These are phyloP conservation scores for Ettlia oleoabundans DNA, from an alignment of 139 green algal genomes.

Conservation along the genomic window DNA sequence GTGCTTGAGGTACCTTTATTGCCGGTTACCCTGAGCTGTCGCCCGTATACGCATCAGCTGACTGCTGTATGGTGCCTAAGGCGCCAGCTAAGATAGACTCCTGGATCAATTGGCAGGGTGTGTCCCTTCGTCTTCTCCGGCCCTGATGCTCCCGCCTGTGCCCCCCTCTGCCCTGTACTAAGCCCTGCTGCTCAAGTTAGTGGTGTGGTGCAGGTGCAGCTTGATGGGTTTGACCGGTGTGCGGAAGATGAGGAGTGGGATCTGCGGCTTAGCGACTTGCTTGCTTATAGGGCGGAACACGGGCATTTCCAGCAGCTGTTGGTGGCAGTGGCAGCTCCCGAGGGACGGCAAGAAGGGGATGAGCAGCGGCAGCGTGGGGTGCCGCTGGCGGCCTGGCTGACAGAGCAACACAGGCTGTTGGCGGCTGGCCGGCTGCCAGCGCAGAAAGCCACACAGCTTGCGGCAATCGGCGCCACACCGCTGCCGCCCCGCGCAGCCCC, in stretches of 20 bases:
- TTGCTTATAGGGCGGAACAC: conserved; percentile 40
- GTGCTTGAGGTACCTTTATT: no score
- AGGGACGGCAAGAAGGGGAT: not conserved
- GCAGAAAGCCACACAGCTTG: conserved; percentile 37
- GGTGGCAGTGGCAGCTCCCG: not conserved
- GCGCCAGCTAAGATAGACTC: no score
- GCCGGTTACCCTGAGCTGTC: no score
- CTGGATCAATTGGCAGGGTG: no score
- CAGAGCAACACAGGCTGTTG: conserved; percentile 7
- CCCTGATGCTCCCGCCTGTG: no score
- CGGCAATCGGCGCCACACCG: conserved; percentile 32
- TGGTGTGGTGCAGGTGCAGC: not conserved
- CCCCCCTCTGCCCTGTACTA: not conserved
- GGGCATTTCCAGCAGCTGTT: conserved; percentile 15
- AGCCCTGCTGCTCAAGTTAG: not conserved
- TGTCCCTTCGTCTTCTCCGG: no score
- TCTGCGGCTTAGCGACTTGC: conserved; percentile 41
- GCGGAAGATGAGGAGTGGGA: conserved; percentile 42
- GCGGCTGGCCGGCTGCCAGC: conserved; percentile 29
- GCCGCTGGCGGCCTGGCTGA: conserved; percentile 43
- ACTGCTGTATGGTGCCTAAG: no score
- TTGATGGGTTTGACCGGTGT: conserved; percentile 3
- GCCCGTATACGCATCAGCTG: no score
- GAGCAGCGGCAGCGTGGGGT: not conserved
- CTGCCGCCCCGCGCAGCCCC: not conserved